Percentiles rank a stretch among this genome's conserved stretches.
phyloP scores from a whole-genome alignment of 805 yeast species.

The Saccharomyces eubayanus region DNA sequence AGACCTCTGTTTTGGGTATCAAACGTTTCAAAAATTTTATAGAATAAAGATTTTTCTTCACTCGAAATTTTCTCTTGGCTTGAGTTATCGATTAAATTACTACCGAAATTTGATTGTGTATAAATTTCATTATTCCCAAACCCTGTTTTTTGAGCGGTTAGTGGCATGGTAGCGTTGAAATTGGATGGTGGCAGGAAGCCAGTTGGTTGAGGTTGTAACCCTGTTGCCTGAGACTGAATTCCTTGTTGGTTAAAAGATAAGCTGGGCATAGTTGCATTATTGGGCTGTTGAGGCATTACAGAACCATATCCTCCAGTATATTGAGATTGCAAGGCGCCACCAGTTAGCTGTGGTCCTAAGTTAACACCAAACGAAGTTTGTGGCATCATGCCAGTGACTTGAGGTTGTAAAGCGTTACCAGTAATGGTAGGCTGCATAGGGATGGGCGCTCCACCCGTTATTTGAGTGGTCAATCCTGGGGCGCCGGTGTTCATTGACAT shows the following conservation, averaged over 20 bases:
- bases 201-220: slow-evolving; percentile 44
- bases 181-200: slow-evolving; percentile 49
- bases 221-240: slow-evolving; percentile 39
- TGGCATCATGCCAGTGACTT: slow-evolving; percentile 39
- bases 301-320: slow-evolving; percentile 31
- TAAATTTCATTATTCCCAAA: slow-evolving; percentile 36
- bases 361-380: slow-evolving; percentile 29
- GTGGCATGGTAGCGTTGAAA: slow-evolving; percentile 29
- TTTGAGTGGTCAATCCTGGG: slow-evolving; percentile 10
- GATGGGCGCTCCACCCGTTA: slow-evolving; percentile 27
- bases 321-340: slow-evolving; percentile 32
- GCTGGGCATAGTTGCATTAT: slow-evolving; percentile 25
- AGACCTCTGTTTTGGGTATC: slow-evolving; percentile 60
- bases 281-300: slow-evolving; percentile 26
- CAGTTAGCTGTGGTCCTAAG: slow-evolving; percentile 31
- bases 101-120: slow-evolving; percentile 30
- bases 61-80: slow-evolving; percentile 65
- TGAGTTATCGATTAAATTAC: slow-evolving; percentile 32
- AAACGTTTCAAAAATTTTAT: slow-evolving; percentile 82
- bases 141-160: slow-evolving; percentile 38
- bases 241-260: slow-evolving; percentile 29
- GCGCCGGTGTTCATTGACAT: background rate
- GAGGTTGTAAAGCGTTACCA: slow-evolving; percentile 36
- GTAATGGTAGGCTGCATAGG: slow-evolving; percentile 14
- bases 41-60: slow-evolving; percentile 80